Percentiles rank a stretch among this genome's conserved stretches.
Conservation (phyloP, 2,329 filamentous ascomycete species). For the Paracamarosporium sp. region DNA sequence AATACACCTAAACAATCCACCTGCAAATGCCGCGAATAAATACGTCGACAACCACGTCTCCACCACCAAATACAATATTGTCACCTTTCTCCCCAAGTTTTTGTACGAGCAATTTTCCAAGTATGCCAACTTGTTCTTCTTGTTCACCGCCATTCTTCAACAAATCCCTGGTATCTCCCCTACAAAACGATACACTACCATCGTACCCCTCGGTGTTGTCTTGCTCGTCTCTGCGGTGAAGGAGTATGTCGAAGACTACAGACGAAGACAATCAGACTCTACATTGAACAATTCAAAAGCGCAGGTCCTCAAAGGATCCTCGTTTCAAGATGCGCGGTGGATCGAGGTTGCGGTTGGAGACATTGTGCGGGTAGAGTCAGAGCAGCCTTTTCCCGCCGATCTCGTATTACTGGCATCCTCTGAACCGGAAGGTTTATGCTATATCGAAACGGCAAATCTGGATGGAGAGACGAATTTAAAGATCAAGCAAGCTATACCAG, state of each 20-base stretch:
- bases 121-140: slow-evolving; percentile 98
- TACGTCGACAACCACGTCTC: slow-evolving; percentile 97
- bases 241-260: slow-evolving; percentile 91
- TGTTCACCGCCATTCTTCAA: slow-evolving; percentile 93
- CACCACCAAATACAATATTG: slow-evolving; percentile 94
- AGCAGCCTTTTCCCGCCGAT: slow-evolving; percentile 94
- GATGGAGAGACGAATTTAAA: slow-evolving; percentile 98
- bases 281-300: slow-evolving; percentile 88
- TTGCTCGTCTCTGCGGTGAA: slow-evolving; percentile 94
- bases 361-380: slow-evolving; percentile 89
- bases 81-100: slow-evolving; percentile 96
- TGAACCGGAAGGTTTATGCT: slow-evolving; percentile 95
- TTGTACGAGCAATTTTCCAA: slow-evolving; percentile 98
- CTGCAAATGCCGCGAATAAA: slow-evolving; percentile 86
- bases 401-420: slow-evolving; percentile 91
- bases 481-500: slow-evolving; percentile 96
- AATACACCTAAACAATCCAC: slow-evolving; percentile 95
- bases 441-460: slow-evolving; percentile 97
- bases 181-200: slow-evolving; percentile 94
- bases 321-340: slow-evolving; percentile 89
- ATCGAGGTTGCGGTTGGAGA: slow-evolving; percentile 92
- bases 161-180: slow-evolving; percentile 95
- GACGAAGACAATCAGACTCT: slow-evolving; percentile 85
- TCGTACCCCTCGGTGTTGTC: slow-evolving; percentile 89
- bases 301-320: slow-evolving; percentile 80